Evolutionary conservation across 192 early-diverging fungal genomes (phyloP).

Genomic region (Chytriomyces sp.): DNA sequence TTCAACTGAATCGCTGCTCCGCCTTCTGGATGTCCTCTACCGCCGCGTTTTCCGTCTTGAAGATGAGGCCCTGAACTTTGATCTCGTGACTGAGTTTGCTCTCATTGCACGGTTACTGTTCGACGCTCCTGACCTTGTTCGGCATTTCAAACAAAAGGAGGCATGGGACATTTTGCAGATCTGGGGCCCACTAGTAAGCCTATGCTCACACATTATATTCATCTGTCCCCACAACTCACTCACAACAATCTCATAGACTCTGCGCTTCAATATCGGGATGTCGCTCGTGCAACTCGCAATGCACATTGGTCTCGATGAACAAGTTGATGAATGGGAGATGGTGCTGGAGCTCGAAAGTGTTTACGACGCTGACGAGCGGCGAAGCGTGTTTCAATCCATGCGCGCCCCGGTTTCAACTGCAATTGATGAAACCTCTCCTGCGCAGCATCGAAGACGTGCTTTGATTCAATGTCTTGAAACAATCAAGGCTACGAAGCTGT

Average conservation of each 20-base stretch:
- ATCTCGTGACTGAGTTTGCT: neutral
- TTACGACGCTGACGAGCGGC: neutral
- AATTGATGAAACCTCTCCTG: neutral
- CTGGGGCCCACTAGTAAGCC: neutral
- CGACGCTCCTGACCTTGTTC: neutral
- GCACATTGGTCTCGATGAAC: neutral
- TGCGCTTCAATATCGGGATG: neutral
- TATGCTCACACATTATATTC: neutral
- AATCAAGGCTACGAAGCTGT: neutral
- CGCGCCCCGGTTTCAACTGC: neutral
- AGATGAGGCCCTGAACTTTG: neutral
- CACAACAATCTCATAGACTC: neutral
- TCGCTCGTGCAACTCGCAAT: neutral
- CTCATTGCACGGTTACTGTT: neutral
- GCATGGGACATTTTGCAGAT: neutral
- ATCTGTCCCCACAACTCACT: neutral
- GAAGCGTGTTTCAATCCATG: neutral
- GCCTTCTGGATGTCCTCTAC: neutral
- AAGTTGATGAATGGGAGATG: neutral
- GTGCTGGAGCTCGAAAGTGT: neutral
- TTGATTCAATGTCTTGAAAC: neutral
- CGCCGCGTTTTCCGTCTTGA: neutral
- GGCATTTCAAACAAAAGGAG: neutral
- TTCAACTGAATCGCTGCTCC: neutral
- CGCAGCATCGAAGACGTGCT: neutral